Conservation (phyloP, 495 filamentous ascomycete genomes). For the Aspergillus cavernicola region DNA sequence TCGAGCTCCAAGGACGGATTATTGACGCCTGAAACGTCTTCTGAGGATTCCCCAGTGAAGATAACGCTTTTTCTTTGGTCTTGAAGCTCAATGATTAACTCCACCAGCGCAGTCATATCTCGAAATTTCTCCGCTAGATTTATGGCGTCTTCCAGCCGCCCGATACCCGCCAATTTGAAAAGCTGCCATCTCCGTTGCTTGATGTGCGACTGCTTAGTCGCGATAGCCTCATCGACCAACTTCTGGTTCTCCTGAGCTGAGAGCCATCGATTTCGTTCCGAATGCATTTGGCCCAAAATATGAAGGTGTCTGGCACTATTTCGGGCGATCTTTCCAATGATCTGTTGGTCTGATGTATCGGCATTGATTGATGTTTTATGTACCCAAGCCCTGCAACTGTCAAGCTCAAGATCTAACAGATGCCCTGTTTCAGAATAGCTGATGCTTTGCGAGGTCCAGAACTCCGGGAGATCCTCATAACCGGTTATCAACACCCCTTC, state of each 20-base stretch:
- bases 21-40: slow-evolving; percentile 11
- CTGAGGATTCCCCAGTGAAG: slow-evolving; percentile 5
- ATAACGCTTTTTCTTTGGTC: slow-evolving; percentile 33
- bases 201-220: slow-evolving; percentile 45
- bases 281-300: slow-evolving; percentile 55
- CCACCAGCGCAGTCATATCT: slow-evolving; percentile 66
- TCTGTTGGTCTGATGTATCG: slow-evolving; percentile 30
- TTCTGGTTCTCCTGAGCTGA: slow-evolving; percentile 46
- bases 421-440: slow-evolving; percentile 49
- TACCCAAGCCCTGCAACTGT: slow-evolving; percentile 40
- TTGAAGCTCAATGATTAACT: slow-evolving; percentile 51
- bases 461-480: slow-evolving; percentile 64
- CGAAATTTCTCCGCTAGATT: slow-evolving; percentile 68
- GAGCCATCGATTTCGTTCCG: slow-evolving; percentile 61
- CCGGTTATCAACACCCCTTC: slow-evolving; percentile 62
- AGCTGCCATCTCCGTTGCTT: slow-evolving; percentile 56
- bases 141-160: slow-evolving; percentile 63
- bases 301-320: slow-evolving; percentile 55
- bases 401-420: slow-evolving; percentile 42
- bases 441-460: slow-evolving; percentile 67
- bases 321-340: slow-evolving; percentile 44
- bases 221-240: slow-evolving; percentile 39
- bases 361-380: slow-evolving; percentile 28
- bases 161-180: slow-evolving; percentile 64
- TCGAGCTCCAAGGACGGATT: slow-evolving; percentile 34